These are phyloP conservation scores for Mariannaea sp. DNA, from an alignment of 2,329 filamentous ascomycete genomes.

Conservation along the genomic window DNA sequence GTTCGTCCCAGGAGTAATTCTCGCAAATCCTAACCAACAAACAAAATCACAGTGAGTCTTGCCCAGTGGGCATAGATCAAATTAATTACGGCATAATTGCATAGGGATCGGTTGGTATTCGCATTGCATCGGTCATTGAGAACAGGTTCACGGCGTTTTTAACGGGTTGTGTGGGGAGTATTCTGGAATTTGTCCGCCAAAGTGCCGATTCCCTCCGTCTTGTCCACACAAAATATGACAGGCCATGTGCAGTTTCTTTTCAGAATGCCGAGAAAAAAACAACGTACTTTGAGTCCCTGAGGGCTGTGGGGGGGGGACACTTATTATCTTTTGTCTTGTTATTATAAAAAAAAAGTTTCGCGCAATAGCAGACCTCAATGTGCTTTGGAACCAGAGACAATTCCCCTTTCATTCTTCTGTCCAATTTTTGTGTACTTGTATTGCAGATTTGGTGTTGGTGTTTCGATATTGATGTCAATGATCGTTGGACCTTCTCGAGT, in stretches of 20 bases:
- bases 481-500: no score
- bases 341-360: constrained; percentile 20
- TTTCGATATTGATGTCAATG: constrained; percentile 3
- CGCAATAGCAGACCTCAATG: constrained; percentile 14
- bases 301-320: constrained; percentile 3
- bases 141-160: constrained; percentile 39
- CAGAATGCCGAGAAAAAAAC: constrained; percentile 21
- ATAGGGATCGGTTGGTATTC: constrained; percentile 37
- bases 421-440: no score
- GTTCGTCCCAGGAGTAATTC: constrained; percentile 40
- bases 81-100: constrained; percentile 45
- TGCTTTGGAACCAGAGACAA: constrained; percentile 1
- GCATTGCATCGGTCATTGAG: constrained; percentile 40
- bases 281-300: constrained; percentile 6
- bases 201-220: constrained; percentile 13
- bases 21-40: constrained; percentile 30
- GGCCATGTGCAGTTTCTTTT: constrained; percentile 18
- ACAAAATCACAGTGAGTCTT: no score
- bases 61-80: constrained; percentile 33
- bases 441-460: constrained; percentile 1
- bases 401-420: background rate
- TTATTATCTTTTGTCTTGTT: constrained; percentile 14
- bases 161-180: constrained; percentile 25
- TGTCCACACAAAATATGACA: constrained; percentile 14
- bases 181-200: constrained; percentile 12